Evolutionary conservation across 768 basidiomycete genomes (phyloP), one percentile per base, ranked within the genome.

Genomic region (Mycena vitilis): DNA sequence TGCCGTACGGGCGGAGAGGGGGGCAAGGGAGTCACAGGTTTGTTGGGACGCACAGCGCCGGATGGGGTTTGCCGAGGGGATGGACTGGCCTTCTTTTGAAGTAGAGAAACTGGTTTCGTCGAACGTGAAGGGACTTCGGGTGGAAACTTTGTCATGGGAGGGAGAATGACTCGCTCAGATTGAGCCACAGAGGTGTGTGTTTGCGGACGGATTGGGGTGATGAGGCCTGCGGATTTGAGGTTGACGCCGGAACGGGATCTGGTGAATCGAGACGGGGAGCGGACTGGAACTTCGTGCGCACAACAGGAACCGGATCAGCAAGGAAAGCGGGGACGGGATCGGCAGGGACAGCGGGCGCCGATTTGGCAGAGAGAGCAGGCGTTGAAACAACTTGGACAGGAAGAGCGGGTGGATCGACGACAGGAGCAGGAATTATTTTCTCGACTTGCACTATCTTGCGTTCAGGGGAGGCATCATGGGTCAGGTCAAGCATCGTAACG

Each of bases 401-500:
- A 25, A 57, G 5, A 59, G 58, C 47, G 38, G 48, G 52, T 59
- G 65, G 36, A 42, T 58, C 51, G 38, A 51, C n/a, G 42, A 23
- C 51, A 22, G 40, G 22, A 60, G 57, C 47, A 20, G 48, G 47
- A 38, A 30, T 44, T 40, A 63, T 63, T 34, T 37, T 59, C 61
- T 45, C 65, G 67, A 48, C 30, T 42, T 42, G 30, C 36, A 47
- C 54, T 54, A 22, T 63, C 45, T 57, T 47, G 12, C 45, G 30
- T 57, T 60, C 62, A 10, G 61, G 57, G 34, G 75, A 73, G 20
- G 70, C 61, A 49, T 81, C 79, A 22, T 74, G 67, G n/a, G 83
- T 86, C 62, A 87, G 78, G 73, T 88, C 86, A 64, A 86, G 82
- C 49, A 80, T 84, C 10, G 78, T 71, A 23, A 69, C 66, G 49